A percentile compares a stretch with the other conserved stretches of the same genome.
These are phyloP conservation scores for Venturia asperata DNA, from an alignment of 2,329 filamentous ascomycete species.

Conservation along the genomic window DNA sequence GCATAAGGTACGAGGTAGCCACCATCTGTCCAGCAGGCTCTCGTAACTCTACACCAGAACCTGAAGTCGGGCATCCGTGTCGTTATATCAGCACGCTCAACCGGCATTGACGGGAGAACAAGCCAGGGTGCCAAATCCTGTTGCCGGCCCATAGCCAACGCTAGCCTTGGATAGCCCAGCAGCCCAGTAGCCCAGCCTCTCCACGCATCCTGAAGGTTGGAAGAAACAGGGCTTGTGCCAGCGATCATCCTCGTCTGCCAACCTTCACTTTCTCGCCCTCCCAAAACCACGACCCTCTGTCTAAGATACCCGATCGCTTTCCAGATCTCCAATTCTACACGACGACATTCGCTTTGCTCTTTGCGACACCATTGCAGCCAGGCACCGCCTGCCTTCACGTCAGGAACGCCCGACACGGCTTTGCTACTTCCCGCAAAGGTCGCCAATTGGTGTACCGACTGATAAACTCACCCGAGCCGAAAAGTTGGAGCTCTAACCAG, in stretches of 20 bases:
- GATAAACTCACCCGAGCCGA: neutral
- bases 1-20: no score
- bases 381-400: neutral
- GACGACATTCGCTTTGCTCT: neutral
- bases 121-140: constrained; percentile 2
- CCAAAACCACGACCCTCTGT: neutral
- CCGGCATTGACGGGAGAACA: neutral
- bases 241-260: constrained; percentile 10
- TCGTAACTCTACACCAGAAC: no score
- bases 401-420: constrained; percentile 7
- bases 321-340: neutral
- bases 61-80: no score
- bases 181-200: neutral
- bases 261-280: neutral
- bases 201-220: neutral
- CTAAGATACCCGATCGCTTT: neutral
- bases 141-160: constrained; percentile 1
- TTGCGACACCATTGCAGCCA: neutral
- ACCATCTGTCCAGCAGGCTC: no score
- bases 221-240: neutral
- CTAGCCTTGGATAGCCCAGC: neutral
- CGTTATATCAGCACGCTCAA: neutral
- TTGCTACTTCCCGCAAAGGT: neutral
- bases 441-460: neutral
- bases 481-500: neutral